phyloP scores from a whole-genome alignment of 768 basidiomycete genomes.

The Tricholoma furcatifolium region DNA sequence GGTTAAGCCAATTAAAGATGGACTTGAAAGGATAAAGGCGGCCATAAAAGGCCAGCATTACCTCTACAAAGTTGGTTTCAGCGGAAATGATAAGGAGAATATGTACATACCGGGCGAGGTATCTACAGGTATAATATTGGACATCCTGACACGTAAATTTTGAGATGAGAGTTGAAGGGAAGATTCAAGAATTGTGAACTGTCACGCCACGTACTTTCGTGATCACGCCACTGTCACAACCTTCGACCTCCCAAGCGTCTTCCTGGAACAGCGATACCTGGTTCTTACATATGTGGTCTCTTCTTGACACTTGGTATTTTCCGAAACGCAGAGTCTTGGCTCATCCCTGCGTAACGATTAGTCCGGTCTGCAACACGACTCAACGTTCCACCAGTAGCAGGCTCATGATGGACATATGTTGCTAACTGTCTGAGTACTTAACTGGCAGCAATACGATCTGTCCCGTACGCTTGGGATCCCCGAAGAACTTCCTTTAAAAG shows the following conservation, averaged over 20 bases:
- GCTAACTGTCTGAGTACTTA: too few relatives aligned
- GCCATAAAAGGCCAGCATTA: constrained; percentile 73
- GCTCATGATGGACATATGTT: too few relatives aligned
- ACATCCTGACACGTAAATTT: constrained; percentile 2
- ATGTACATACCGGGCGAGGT: constrained; percentile 17
- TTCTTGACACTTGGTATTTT: too few relatives aligned
- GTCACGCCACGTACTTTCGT: not conserved
- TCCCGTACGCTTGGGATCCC: too few relatives aligned
- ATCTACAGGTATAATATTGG: not conserved
- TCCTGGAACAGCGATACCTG: not conserved
- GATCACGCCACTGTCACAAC: not conserved
- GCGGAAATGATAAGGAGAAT: not conserved
- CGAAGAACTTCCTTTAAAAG: too few relatives aligned
- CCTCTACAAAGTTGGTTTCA: constrained; percentile 27
- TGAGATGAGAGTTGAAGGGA: not conserved
- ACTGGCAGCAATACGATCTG: too few relatives aligned
- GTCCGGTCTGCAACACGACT: too few relatives aligned
- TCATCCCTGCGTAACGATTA: too few relatives aligned
- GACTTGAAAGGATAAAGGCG: constrained; percentile 94
- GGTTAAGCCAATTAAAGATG: constrained; percentile 93
- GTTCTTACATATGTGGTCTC: too few relatives aligned
- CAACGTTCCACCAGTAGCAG: too few relatives aligned
- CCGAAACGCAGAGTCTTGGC: too few relatives aligned
- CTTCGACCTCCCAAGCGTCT: not conserved
- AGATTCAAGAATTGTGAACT: not conserved